Base-by-base conservation (phyloP, 805 yeast species). In the Ogataea nonfermentans region DNA sequence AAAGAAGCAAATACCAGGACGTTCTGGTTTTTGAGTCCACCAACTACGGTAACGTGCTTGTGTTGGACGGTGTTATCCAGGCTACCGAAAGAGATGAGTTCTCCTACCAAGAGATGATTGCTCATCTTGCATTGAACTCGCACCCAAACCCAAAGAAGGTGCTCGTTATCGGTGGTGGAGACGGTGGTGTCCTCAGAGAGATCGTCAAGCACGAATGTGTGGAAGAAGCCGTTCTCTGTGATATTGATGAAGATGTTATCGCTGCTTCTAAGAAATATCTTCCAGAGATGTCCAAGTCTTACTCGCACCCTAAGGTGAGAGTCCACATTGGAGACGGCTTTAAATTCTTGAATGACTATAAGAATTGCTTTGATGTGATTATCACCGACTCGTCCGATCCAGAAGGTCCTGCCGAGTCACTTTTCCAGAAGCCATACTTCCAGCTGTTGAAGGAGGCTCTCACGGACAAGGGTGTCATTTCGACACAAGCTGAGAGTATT, bases 331-430 rank as follows among this genome's bases (percentile, higher is more conserved):
- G 95, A 50, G 99, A 91, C 63, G 99, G 99, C n/a, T 91, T 91
- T 76, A 89, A 91, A 72, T 91, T 86, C 68, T 76, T 91, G 62
- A 81, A 82, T 45, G 85, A 84, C 56, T 78, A 84, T 72, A 79
- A 81, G 36, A 84, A 86, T 70, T 77, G 86, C 41, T 91, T 86
- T 56, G 99, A 91, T 62, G 97, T 90, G 33, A 91, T 91, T 65
- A 84, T 91, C 65, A 91, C 98, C 36, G 99, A 91, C 64, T 89
- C 97, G 22, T 87, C 96, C 24, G 98, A 91, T 66, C 98, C 98
- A 35, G 98, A 91, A 66, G 99, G 98, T 41, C 98, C 99, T 24
- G 98, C 98, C 35, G 96, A 83, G 65, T 74, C 87, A 25, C 75
- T 91, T 37, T 93, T 93, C 79, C 95, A 90, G 70, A 83, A 85